Percentiles rank a stretch among this genome's conserved stretches.
phyloP scores from a whole-genome alignment of 768 basidiomycete genomes.

The Boletus reticuloceps region DNA sequence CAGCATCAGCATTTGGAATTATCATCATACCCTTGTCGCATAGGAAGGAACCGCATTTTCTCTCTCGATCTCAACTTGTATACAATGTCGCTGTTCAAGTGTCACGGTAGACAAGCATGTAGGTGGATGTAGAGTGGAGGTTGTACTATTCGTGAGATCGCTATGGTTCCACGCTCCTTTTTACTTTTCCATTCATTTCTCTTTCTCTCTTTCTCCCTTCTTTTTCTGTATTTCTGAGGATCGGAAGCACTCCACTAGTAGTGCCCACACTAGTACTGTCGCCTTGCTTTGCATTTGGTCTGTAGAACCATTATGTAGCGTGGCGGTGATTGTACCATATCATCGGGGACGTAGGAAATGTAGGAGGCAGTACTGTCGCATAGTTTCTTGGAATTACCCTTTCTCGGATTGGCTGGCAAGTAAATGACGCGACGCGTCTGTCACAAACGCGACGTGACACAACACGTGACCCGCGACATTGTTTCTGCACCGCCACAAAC shows the following conservation, averaged over 20 bases:
- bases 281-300: constrained; percentile 19
- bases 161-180: constrained; percentile 7
- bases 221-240: constrained; percentile 17
- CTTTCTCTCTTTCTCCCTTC: neutral
- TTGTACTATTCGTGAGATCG: constrained; percentile 18
- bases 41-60: constrained; percentile 17
- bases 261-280: constrained; percentile 17
- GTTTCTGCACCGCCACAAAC: constrained; percentile 20
- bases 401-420: neutral
- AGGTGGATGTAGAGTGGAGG: constrained; percentile 15
- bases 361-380: neutral
- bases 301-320: constrained; percentile 19
- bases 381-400: constrained; percentile 21
- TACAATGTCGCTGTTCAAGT: constrained; percentile 6
- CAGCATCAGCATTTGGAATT: constrained; percentile 12
- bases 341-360: constrained; percentile 10
- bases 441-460: constrained; percentile 30
- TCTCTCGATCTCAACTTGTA: constrained; percentile 25
- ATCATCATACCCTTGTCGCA: constrained; percentile 23
- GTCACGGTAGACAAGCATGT: neutral
- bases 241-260: constrained; percentile 3
- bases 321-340: constrained; percentile 23
- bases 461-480: constrained; percentile 21
- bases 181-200: constrained; percentile 1
- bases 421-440: constrained; percentile 22